These are phyloP conservation scores for Ascochyta fabae DNA, from an alignment of 2,329 filamentous ascomycete species.

Conservation along the genomic window DNA sequence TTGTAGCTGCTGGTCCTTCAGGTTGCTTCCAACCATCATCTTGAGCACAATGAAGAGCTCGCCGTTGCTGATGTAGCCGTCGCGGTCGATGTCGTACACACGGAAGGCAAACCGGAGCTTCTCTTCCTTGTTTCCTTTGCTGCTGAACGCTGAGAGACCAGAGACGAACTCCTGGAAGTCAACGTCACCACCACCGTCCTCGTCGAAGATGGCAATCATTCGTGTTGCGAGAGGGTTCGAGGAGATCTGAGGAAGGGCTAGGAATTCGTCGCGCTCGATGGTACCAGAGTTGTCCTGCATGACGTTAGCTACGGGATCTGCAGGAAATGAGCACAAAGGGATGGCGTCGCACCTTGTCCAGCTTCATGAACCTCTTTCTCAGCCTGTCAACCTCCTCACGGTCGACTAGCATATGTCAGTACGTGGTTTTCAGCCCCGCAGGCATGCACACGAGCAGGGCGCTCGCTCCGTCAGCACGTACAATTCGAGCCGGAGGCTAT, in stretches of 20 bases:
- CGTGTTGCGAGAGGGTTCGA: constrained; percentile 96
- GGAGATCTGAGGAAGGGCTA: constrained; percentile 94
- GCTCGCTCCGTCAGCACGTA: constrained; percentile 54
- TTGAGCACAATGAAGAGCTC: constrained; percentile 99
- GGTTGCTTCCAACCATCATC: constrained; percentile 99
- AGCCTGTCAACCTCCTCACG: constrained; percentile 95
- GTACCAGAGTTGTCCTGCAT: constrained; percentile 92
- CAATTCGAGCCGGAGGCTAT: constrained; percentile 98
- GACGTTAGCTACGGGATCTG: neutral
- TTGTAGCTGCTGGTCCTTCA: constrained; percentile 98
- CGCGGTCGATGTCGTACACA: constrained; percentile 98
- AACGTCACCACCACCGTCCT: constrained; percentile 95
- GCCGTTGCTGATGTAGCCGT: constrained; percentile 98
- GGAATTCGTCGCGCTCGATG: constrained; percentile 97
- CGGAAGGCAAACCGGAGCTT: constrained; percentile 98
- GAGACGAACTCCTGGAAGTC: constrained; percentile 99
- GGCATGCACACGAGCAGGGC: constrained; percentile 28
- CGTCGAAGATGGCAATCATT: constrained; percentile 99
- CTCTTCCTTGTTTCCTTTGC: constrained; percentile 98
- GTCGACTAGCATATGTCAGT: constrained; percentile 70
- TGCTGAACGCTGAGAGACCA: constrained; percentile 92
- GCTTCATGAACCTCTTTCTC: constrained; percentile 97
- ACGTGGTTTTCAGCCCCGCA: constrained; percentile 38
- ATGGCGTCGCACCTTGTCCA: constrained; percentile 80
- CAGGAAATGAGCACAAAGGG: neutral